phyloP scores from a whole-genome alignment of 2,329 filamentous ascomycete species.

The Rhinocladiella similis region DNA sequence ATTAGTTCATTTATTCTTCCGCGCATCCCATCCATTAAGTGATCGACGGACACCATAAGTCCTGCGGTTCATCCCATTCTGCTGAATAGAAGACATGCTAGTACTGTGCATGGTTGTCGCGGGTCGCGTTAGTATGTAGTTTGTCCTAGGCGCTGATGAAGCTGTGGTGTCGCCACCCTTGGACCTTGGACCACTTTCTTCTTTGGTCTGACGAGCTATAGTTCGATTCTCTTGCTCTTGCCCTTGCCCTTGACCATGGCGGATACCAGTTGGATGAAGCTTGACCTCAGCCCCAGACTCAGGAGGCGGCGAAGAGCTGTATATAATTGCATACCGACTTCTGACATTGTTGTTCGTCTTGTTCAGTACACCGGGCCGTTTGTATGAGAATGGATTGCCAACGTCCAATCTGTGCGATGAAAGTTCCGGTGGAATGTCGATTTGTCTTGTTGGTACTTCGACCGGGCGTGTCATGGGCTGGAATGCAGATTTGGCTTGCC shows the following conservation, averaged over 20 bases:
- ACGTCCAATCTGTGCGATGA: conserved; percentile 19
- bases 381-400: conserved; percentile 8
- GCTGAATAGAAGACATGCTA: conserved; percentile 13
- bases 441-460: not conserved
- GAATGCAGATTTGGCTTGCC: not conserved
- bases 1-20: conserved; percentile 19
- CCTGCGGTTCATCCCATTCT: conserved; percentile 12
- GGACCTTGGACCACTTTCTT: too few species aligned
- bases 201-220: too few species aligned
- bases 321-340: conserved; percentile 36
- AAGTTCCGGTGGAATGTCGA: conserved; percentile 14
- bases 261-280: not conserved
- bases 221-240: conserved; percentile 6
- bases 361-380: conserved; percentile 10
- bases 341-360: conserved; percentile 10
- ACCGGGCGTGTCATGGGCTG: not conserved
- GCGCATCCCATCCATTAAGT: conserved; percentile 43
- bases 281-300: too few species aligned
- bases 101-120: conserved; percentile 42
- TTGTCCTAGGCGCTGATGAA: conserved; percentile 7
- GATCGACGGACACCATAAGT: conserved; percentile 45
- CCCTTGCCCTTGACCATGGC: not conserved
- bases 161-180: not conserved
- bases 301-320: conserved; percentile 21
- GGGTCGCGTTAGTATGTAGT: conserved; percentile 31